phyloP scores from a whole-genome alignment of 805 yeast species.

The Kodamaea fukazawae region DNA sequence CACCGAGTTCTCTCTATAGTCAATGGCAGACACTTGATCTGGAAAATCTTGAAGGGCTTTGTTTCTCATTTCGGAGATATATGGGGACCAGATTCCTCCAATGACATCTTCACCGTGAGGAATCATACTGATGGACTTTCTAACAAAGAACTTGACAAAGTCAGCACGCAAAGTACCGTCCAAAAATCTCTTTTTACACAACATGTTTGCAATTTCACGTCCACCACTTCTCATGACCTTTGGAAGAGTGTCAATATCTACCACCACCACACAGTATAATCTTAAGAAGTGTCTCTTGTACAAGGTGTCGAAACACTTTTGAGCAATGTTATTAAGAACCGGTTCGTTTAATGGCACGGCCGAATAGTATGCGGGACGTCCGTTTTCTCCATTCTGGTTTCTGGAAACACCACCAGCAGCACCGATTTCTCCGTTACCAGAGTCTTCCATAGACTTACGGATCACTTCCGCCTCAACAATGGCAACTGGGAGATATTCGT shows the following conservation, averaged over 20 bases:
- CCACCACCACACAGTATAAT: conserved; percentile 76
- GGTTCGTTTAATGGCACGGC: conserved; percentile 44
- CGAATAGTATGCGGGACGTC: conserved; percentile 16
- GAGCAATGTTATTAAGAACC: conserved; percentile 41
- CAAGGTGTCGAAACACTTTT: conserved; percentile 42
- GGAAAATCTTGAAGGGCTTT: conserved; percentile 62
- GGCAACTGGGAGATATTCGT: conserved; percentile 80
- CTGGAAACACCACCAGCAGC: conserved; percentile 19
- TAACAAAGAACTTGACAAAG: conserved; percentile 75
- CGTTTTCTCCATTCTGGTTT: conserved; percentile 15
- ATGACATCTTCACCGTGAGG: conserved; percentile 72
- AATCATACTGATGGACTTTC: conserved; percentile 59
- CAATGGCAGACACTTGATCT: conserved; percentile 78
- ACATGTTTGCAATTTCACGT: conserved; percentile 87
- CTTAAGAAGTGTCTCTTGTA: conserved; percentile 63
- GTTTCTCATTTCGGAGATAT: conserved; percentile 64
- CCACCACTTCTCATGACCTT: conserved; percentile 83
- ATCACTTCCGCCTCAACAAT: conserved; percentile 69
- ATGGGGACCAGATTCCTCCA: conserved; percentile 85
- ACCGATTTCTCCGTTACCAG: conserved; percentile 13
- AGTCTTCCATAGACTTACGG: conserved; percentile 34
- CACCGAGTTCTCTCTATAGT: conserved; percentile 66
- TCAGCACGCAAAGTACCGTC: conserved; percentile 78
- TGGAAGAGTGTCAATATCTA: conserved; percentile 79
- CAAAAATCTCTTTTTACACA: conserved; percentile 70